A percentile compares a stretch with the other conserved stretches of the same genome.
Evolutionary conservation across 1,284 basidiomycete species (phyloP).

Genomic region (Cryptococcus neoformans): DNA sequence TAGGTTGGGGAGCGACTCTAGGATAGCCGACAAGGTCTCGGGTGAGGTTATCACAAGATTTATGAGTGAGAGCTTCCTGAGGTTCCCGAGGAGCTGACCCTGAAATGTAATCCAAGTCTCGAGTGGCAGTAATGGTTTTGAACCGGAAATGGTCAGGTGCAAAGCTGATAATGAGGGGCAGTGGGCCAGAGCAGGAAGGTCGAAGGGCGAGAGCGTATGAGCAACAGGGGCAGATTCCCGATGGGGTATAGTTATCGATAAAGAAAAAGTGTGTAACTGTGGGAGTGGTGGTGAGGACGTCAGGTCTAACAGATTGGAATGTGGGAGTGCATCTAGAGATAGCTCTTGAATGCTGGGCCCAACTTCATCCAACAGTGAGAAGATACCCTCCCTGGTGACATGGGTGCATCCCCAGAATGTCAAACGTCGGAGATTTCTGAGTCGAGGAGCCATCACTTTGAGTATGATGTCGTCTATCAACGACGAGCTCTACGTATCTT

Average conservation of each 20-base stretch:
- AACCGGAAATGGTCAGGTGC: constrained; percentile 29
- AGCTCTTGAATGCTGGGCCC: constrained; percentile 33
- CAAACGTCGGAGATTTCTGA: constrained; percentile 28
- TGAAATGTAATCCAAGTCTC: constrained; percentile 3
- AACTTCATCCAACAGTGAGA: constrained; percentile 26
- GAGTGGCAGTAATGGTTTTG: constrained; percentile 16
- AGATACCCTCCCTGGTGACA: constrained; percentile 33
- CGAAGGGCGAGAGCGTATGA: constrained; percentile 5
- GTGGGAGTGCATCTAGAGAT: constrained; percentile 31
- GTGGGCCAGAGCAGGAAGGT: constrained; percentile 29
- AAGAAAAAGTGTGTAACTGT: constrained; percentile 23
- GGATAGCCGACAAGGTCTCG: constrained; percentile 12
- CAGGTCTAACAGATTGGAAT: constrained; percentile 19
- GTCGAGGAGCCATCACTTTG: constrained; percentile 23
- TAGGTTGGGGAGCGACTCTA: constrained; percentile 14
- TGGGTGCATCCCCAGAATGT: constrained; percentile 40
- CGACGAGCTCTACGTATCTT: constrained; percentile 21
- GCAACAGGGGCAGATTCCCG: constrained; percentile 4
- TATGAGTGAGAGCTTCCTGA: constrained; percentile 32
- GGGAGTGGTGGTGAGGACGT: constrained; percentile 21
- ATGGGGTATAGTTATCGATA: constrained; percentile 30
- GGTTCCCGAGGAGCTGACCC: constrained; percentile 4
- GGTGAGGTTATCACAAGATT: constrained; percentile 24
- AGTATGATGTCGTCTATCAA: constrained; percentile 37
- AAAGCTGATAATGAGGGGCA: constrained; percentile 24